A percentile compares a stretch with the other conserved stretches of the same genome.
phyloP scores from a whole-genome alignment of 306 rosid species.

The Biancaea sappan region DNA sequence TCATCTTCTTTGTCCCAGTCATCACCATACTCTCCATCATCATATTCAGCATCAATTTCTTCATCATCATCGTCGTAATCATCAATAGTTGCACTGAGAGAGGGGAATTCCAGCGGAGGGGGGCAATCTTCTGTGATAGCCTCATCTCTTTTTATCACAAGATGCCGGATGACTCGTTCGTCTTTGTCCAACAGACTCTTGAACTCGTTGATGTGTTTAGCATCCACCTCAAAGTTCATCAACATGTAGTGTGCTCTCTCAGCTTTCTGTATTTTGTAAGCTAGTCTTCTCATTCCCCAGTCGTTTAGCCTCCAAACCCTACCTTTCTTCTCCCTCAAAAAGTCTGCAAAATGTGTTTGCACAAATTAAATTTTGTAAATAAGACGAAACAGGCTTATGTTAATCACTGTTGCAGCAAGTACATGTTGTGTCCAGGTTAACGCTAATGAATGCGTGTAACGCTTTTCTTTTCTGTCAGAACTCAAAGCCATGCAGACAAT shows the following conservation, averaged over 20 bases:
- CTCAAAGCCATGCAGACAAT: background rate
- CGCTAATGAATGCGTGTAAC: background rate
- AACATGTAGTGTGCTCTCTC: constrained; percentile 69
- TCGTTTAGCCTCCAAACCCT: constrained; percentile 81
- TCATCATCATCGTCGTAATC: constrained; percentile 50
- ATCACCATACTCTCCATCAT: background rate
- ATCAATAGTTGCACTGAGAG: constrained; percentile 47
- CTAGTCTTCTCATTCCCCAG: constrained; percentile 92
- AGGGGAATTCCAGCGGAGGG: constrained; percentile 77
- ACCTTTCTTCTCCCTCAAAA: constrained; percentile 87
- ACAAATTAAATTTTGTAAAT: background rate
- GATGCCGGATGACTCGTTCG: constrained; percentile 90
- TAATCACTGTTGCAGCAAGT: constrained; percentile 1
- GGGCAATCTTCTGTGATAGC: constrained; percentile 91
- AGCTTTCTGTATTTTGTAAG: constrained; percentile 86
- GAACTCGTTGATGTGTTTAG: constrained; percentile 81
- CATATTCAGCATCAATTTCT: constrained; percentile 36
- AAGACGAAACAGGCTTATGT: background rate
- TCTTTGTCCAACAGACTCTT: constrained; percentile 84
- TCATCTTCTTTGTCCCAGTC: constrained; percentile 45
- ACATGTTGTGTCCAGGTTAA: background rate
- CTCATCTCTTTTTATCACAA: constrained; percentile 76
- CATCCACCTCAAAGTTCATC: constrained; percentile 92
- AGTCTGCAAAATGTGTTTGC: constrained; percentile 54
- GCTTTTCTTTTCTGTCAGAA: background rate